Percentiles rank a stretch among this genome's conserved stretches.
Conservation (phyloP, 2,329 filamentous ascomycete species). For the Pseudocercospora fijiensis region DNA sequence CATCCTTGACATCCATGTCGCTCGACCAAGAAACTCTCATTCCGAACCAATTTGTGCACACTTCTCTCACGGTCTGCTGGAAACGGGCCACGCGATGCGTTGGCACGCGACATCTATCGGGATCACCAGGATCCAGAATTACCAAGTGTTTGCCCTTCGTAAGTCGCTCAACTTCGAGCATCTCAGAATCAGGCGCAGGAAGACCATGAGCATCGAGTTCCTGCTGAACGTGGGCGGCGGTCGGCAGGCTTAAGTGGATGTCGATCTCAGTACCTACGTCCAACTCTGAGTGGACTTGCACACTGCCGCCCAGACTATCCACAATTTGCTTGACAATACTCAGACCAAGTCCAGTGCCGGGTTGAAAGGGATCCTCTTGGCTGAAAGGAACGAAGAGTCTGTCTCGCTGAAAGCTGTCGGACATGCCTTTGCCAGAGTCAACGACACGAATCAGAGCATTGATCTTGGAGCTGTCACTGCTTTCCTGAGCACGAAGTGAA, state of each 20-base stretch:
- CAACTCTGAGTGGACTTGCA: conserved; percentile 56
- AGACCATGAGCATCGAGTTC: background rate
- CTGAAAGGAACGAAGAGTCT: conserved; percentile 38
- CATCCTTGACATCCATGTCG: conserved; percentile 21
- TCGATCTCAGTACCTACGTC: conserved; percentile 31
- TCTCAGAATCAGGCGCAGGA: conserved; percentile 16
- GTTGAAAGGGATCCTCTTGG: conserved; percentile 37
- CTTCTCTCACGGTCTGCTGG: conserved; percentile 25
- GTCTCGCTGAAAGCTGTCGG: conserved; percentile 32
- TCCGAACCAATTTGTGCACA: conserved; percentile 28
- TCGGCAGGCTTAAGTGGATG: conserved; percentile 22
- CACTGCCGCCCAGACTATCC: conserved; percentile 58
- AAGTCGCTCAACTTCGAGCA: conserved; percentile 15
- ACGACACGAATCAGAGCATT: conserved; percentile 25
- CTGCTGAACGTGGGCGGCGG: conserved; percentile 16
- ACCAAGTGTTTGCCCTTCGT: conserved; percentile 26
- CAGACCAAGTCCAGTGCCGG: conserved; percentile 40
- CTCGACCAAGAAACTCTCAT: conserved; percentile 24
- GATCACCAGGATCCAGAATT: conserved; percentile 21
- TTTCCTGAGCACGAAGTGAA: conserved; percentile 35
- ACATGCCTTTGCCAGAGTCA: conserved; percentile 41
- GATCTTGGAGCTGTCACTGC: conserved; percentile 18
- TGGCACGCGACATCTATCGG: background rate
- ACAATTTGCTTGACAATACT: conserved; percentile 52
- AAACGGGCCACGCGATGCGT: conserved; percentile 23